phyloP scores from a whole-genome alignment of 495 filamentous ascomycete species.

The Xylaria cubensis region DNA sequence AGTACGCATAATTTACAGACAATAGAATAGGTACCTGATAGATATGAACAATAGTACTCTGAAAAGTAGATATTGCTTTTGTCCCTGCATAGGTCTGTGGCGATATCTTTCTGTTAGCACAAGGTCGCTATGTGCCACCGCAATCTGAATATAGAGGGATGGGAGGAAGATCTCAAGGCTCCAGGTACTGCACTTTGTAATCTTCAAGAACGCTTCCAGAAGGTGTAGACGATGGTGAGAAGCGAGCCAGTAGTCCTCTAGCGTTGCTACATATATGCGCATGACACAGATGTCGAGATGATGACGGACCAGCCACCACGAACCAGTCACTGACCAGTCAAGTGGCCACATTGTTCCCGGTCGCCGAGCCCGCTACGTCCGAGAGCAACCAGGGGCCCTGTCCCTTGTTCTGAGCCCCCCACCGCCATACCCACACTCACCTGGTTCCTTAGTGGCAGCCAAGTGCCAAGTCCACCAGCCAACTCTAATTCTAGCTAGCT shows the following conservation, averaged over 20 bases:
- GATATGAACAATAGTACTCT: background rate
- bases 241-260: constrained; percentile 10
- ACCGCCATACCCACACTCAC: background rate
- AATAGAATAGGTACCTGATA: background rate
- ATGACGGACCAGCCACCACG: background rate
- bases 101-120: background rate
- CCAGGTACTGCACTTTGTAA: constrained; percentile 9
- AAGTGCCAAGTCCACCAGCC: background rate
- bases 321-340: background rate
- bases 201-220: constrained; percentile 12
- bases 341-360: background rate
- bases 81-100: background rate
- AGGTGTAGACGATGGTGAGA: background rate
- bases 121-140: background rate
- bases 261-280: background rate
- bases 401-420: background rate
- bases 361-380: constrained; percentile 36
- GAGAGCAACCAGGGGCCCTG: constrained; percentile 24
- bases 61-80: background rate
- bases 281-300: background rate
- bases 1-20: background rate
- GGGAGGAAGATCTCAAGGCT: background rate
- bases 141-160: background rate
- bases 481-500: constrained; percentile 25
- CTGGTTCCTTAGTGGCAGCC: background rate